Evolutionary conservation across 331 rosid species (phyloP).

Genomic region (Malus hybrid): DNA sequence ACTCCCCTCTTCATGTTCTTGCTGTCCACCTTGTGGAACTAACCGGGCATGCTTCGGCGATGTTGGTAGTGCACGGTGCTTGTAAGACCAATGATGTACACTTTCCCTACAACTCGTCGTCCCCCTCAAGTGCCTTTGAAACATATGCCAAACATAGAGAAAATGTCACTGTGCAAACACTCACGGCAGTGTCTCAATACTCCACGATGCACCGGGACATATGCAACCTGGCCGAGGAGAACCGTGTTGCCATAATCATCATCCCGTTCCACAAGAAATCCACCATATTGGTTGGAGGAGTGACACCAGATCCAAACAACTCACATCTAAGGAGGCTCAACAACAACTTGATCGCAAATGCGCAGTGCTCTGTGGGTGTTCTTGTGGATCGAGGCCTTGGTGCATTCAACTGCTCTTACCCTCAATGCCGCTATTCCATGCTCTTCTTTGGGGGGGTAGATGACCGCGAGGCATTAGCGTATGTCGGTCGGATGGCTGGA

Average conservation of each 20-base stretch:
- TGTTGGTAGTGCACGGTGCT: conserved; percentile 29
- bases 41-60: conserved; percentile 29
- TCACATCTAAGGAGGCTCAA: neutral
- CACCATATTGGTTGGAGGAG: neutral
- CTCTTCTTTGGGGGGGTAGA: conserved; percentile 31
- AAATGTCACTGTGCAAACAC: conserved; percentile 8
- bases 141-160: neutral
- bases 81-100: neutral
- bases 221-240: conserved; percentile 21
- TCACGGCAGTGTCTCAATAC: conserved; percentile 24
- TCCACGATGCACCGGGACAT: conserved; percentile 32
- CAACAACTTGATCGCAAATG: conserved; percentile 11
- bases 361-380: conserved; percentile 22
- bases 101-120: too few species aligned
- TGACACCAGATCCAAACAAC: too few species aligned
- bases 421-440: conserved; percentile 7
- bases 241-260: conserved; percentile 9
- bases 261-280: conserved; percentile 22
- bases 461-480: conserved; percentile 32
- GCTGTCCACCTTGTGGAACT: conserved; percentile 40
- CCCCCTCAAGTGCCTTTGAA: neutral
- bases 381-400: conserved; percentile 21
- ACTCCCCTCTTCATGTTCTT: conserved; percentile 33
- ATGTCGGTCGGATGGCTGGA: conserved; percentile 18
- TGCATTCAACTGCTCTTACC: neutral